Evolutionary conservation across 305 asterid genomes (phyloP).

Genomic region (Solanum chacoense): DNA sequence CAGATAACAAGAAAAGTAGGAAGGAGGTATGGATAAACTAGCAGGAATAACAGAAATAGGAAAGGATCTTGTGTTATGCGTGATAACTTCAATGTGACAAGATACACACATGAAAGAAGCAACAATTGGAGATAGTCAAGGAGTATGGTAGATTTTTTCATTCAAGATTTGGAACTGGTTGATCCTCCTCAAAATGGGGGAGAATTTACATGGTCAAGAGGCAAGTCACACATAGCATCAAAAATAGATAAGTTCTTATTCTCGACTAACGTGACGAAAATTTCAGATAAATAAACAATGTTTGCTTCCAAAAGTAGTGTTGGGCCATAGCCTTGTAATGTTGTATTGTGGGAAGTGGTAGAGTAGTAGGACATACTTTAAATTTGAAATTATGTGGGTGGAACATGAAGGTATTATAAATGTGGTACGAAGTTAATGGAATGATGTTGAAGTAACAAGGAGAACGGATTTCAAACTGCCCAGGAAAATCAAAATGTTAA

Average conservation of each 20-base stretch:
- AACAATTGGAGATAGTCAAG: background rate
- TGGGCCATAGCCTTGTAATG: background rate
- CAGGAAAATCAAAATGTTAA: background rate
- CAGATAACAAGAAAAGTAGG: background rate
- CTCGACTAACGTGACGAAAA: background rate
- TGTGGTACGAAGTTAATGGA: background rate
- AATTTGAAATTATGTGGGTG: background rate
- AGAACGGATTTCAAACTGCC: background rate
- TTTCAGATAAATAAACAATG: background rate
- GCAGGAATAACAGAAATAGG: background rate
- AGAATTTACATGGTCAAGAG: background rate
- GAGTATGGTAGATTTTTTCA: background rate
- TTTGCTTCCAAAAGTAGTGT: background rate
- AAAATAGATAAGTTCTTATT: background rate
- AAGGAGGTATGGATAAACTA: background rate
- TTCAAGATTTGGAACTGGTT: background rate
- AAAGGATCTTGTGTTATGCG: background rate
- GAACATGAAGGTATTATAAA: background rate
- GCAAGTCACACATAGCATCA: background rate
- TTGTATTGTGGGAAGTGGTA: background rate
- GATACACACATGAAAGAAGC: background rate
- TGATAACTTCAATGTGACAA: background rate
- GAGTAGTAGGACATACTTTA: background rate
- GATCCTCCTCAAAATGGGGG: background rate
- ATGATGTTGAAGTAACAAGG: background rate